Evolutionary conservation across 139 green algal species (phyloP).

Genomic region (Micractinium conductrix): DNA sequence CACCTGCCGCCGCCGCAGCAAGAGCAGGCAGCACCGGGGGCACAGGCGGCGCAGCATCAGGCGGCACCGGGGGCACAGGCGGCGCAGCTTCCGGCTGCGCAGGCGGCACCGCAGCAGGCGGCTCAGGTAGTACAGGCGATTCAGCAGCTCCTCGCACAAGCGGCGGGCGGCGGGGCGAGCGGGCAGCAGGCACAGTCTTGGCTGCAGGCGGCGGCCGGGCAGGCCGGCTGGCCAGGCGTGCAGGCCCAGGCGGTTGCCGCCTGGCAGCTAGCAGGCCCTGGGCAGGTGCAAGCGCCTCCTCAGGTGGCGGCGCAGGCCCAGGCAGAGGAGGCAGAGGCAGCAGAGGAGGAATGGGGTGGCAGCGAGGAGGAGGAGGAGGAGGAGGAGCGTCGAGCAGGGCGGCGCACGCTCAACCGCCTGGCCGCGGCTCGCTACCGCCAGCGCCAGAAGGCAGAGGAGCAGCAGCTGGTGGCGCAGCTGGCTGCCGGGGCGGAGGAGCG

Average conservation of each 20-base stretch:
- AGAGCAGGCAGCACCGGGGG: too few relatives aligned
- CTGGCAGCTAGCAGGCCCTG: background rate
- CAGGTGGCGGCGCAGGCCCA: too few relatives aligned
- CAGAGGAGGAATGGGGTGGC: background rate
- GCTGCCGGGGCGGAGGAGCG: background rate
- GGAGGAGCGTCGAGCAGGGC: background rate
- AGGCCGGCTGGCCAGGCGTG: background rate
- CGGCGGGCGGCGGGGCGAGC: background rate
- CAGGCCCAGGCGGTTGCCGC: background rate
- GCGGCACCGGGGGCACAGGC: too few relatives aligned
- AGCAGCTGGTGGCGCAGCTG: background rate
- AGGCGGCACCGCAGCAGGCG: too few relatives aligned
- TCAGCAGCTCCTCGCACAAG: background rate
- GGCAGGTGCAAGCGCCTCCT: background rate
- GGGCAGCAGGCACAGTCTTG: background rate
- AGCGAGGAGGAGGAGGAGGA: background rate
- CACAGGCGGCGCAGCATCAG: too few relatives aligned
- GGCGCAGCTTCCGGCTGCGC: too few relatives aligned
- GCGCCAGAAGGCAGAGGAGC: background rate
- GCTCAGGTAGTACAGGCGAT: too few relatives aligned
- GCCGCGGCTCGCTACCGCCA: background rate
- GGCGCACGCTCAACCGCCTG: background rate
- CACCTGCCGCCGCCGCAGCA: too few relatives aligned
- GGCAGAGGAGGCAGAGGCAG: background rate
- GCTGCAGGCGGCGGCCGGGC: background rate